Evolutionary conservation across 2,329 filamentous ascomycete genomes (phyloP).

Genomic region (Calonectria hawksworthii): DNA sequence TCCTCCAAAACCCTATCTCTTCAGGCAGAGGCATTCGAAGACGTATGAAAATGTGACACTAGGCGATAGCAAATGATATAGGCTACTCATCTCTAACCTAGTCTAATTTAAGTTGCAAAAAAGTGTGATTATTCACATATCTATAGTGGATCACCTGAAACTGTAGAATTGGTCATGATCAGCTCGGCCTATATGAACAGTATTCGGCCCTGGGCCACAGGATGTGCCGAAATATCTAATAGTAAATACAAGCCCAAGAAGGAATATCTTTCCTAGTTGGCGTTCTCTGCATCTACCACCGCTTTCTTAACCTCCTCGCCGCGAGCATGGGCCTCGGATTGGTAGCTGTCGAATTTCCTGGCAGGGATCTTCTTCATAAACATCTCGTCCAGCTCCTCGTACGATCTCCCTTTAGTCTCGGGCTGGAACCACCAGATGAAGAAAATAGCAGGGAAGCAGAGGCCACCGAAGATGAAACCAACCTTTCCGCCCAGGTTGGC

Average conservation of each 20-base stretch:
- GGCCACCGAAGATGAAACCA: slow-evolving; percentile 29
- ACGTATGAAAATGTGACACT: neutral
- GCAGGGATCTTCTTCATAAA: slow-evolving; percentile 27
- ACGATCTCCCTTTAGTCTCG: slow-evolving; percentile 33
- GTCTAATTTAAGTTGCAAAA: neutral
- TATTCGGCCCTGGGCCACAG: neutral
- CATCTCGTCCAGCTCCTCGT: slow-evolving; percentile 34
- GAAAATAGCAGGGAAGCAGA: slow-evolving; percentile 19
- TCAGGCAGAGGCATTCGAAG: neutral
- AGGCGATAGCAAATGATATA: neutral
- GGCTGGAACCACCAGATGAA: slow-evolving; percentile 35
- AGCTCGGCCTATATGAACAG: neutral
- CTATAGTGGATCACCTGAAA: neutral
- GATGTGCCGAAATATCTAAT: neutral
- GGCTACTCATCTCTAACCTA: neutral
- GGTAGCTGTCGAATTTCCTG: slow-evolving; percentile 20
- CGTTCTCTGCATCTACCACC: neutral
- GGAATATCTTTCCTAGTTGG: neutral
- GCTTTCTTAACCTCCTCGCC: slow-evolving; percentile 11
- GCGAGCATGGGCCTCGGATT: slow-evolving; percentile 17
- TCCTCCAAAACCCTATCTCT: neutral
- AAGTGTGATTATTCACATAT: neutral
- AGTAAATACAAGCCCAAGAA: neutral
- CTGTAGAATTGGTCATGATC: neutral
- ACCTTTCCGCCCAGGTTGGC: slow-evolving; percentile 29